Conservation (phyloP, 257 asterid genomes). For the Fraxinus anomala region DNA sequence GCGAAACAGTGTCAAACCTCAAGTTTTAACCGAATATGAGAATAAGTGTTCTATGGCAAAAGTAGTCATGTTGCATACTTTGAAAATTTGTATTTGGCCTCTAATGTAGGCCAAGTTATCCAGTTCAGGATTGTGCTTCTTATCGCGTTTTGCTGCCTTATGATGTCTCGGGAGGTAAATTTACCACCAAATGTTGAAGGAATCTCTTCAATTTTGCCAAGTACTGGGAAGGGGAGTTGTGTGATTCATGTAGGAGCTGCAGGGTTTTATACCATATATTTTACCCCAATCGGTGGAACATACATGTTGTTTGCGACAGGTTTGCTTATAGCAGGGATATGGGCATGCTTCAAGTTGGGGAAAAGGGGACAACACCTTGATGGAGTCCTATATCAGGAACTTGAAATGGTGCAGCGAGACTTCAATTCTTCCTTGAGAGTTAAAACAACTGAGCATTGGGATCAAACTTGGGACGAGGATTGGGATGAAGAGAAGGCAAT, state of each 20-base stretch:
- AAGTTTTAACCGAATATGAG: too few relatives aligned
- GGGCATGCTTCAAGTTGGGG: slow-evolving; percentile 42
- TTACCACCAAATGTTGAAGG: slow-evolving; percentile 37
- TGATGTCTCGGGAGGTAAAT: slow-evolving; percentile 42
- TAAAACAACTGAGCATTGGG: slow-evolving; percentile 49
- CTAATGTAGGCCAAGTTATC: too few relatives aligned
- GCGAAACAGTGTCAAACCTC: too few relatives aligned
- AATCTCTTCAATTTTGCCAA: slow-evolving; percentile 40
- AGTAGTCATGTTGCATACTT: too few relatives aligned
- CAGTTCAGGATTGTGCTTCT: too few relatives aligned
- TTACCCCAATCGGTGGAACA: slow-evolving; percentile 45
- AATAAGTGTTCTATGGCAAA: too few relatives aligned
- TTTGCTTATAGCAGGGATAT: slow-evolving; percentile 40
- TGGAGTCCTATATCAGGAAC: slow-evolving; percentile 55
- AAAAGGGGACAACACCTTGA: slow-evolving; percentile 38
- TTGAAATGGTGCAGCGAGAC: slow-evolving; percentile 56
- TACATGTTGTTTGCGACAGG: slow-evolving; percentile 47
- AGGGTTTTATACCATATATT: slow-evolving; percentile 23
- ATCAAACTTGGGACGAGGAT: slow-evolving; percentile 60
- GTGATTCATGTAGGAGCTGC: slow-evolving; percentile 34
- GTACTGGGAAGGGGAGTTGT: slow-evolving; percentile 38
- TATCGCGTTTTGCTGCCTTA: background rate
- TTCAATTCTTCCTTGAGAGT: slow-evolving; percentile 26
- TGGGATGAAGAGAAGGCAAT: slow-evolving; percentile 61
- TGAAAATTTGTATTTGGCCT: too few relatives aligned